Evolutionary conservation across 768 basidiomycete species (phyloP), one percentile per base, ranked within the genome.

Genomic region (Rhizopogon vulgaris): DNA sequence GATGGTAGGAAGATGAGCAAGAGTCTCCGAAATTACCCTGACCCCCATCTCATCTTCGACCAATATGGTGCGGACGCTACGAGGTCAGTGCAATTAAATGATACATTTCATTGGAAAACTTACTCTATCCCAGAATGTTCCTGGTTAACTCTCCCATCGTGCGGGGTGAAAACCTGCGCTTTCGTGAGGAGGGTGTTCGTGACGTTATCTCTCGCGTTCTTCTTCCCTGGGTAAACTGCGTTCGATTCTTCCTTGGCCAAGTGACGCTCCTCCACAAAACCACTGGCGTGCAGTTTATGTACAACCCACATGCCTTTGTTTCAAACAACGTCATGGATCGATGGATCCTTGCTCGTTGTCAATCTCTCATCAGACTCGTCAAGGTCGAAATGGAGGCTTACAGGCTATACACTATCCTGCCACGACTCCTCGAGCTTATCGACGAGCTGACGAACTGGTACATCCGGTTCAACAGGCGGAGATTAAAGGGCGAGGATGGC

Each of bases 1-100:
- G 94, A 99, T 60, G 96, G 96, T 50, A 96, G 94, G 78, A 99
- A 99, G 76, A 99, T 99, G 96, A 94, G 90, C 72, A 99, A 99
- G 73, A 94, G 90, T 69, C 72, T 94, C 53, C 85, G 84, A 69
- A 99, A 99, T 70, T 99, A 94, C 68, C 94, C 96, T 24, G 96
- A 99, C 67, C 96, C 96, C 7, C 92, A 84, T 67, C 58, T 93
- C 48, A 80, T 98, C 67, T 85, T 99, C 55, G 78, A 93, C 64
- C 81, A 82, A 57, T 97, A 91, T 68, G 95, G 96, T 42, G 95
- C 94, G 22, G 96, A 99, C 67, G 94, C 94, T 1, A 90, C 92
- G 51, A 83, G 93, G 89, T 90, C 56, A 2, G 68, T 54, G 4
- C 32, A 45, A 18, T 4, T 24, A 36, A 37, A 6, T 32, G 32